These are phyloP conservation scores for Fusarium redolens DNA, from an alignment of 2,329 filamentous ascomycete genomes.

Conservation along the genomic window DNA sequence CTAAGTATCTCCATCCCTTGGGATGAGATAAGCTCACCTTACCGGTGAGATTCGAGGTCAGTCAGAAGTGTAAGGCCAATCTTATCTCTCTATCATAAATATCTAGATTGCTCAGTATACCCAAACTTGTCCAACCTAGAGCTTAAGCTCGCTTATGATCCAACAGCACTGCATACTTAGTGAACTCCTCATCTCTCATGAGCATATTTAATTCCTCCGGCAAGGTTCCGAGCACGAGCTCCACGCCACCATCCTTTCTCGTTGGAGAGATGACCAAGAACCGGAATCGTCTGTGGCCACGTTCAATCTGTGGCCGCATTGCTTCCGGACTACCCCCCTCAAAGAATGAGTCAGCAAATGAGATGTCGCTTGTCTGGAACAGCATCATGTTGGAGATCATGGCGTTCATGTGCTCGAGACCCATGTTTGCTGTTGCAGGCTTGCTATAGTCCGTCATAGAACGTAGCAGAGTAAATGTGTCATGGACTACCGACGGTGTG, in stretches of 20 bases:
- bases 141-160: neutral
- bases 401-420: conserved; percentile 7
- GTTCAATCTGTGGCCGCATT: conserved; percentile 12
- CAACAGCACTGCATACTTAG: neutral
- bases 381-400: conserved; percentile 18
- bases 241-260: conserved; percentile 1
- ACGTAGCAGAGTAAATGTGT: neutral
- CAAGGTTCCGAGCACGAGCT: neutral
- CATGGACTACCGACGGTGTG: conserved; percentile 1
- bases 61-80: fast-evolving
- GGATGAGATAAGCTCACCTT: too few relatives aligned
- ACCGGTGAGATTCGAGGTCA: neutral
- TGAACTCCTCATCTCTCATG: conserved; percentile 7
- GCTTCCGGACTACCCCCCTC: conserved; percentile 3
- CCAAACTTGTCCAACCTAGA: too few relatives aligned
- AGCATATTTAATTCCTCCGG: conserved; percentile 16
- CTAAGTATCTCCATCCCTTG: neutral
- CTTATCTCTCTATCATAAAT: neutral
- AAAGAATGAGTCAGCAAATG: conserved; percentile 7
- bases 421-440: conserved; percentile 16
- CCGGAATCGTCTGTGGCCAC: neutral
- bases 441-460: conserved; percentile 16
- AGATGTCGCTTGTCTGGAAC: conserved; percentile 4
- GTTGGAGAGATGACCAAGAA: conserved; percentile 11
- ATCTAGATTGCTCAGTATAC: neutral